Base-by-base conservation (phyloP, 352 stramenopile species). In the Aphanomyces cochlioides region DNA sequence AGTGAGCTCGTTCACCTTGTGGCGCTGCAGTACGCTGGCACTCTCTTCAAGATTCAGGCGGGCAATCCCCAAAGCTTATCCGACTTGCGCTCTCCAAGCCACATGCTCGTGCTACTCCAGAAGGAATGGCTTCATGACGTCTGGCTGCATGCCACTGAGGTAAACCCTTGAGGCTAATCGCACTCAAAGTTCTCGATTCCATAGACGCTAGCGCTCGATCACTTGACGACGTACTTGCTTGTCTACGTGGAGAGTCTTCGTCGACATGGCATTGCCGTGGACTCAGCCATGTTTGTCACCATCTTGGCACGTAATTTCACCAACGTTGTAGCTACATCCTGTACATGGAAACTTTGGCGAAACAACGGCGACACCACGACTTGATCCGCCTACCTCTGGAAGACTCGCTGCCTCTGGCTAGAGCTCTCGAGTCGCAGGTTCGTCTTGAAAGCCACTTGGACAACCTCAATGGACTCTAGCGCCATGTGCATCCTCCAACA, bases 281-380 rank as follows among this genome's bases (percentile, higher is more conserved):
- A 43, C 6, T 13, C 59, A 7, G 13, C 17, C 59, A 56, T 67
- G 59, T 67, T 54, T 41, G 58, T 66, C 10, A 7, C 39, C 39
- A 8, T 56, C 8, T 15, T 10, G 40, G 8, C 7, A 1, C 1
- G 0, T 8, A n/a, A n/a, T 65, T 17, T 38, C 17, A 41, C 37
- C 28, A 37, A 47, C 17, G 57, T 7, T 41, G 38, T 56, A 67
- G 59, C 41, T 28, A 45, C 15, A 19, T 56, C 7, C 5, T 67
- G 59, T 67, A 67, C 21, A 36, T 67, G 5, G 41, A 56, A 54
- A n/a, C 43, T 8, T 13, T 67, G 39, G 59, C 43, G 6, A 21
- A 28, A n/a, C 59, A 37, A 54, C n/a, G n/a, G 19, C 59, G 43
- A n/a, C 41, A 28, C n/a, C 8, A 28, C 13, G 59, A 67, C 17